Base-by-base conservation (phyloP, 805 yeast genomes). In the Dipodascopsis uninucleata region DNA sequence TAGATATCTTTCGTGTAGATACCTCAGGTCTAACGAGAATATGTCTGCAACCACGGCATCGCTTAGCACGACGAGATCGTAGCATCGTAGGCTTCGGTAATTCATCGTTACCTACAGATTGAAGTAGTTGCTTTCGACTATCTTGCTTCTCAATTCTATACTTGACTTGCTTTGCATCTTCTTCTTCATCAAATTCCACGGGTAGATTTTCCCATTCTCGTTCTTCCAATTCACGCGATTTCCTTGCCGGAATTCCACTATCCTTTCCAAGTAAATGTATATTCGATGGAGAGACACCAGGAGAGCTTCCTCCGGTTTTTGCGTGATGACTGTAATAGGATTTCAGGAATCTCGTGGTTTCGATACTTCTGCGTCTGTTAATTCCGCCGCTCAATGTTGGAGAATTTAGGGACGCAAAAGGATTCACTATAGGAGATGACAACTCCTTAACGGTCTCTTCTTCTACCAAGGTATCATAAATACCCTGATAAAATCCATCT, bases 1-100 rank as follows among this genome's bases (percentile, higher is more conserved):
- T 24, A 4, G 26, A 20, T 20, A 12, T 20, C 9, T 23, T 37
- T n/a, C 31, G 39, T 17, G 36, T n/a, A 14, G 47, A 43, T n/a
- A 47, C 34, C 7, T 58, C 65, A 0, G 70, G 71, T n/a, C 58
- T 53, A 4, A 58, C 59, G 14, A 66, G 57, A n/a, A 55, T 34
- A n/a, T 54, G 52, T 12, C 61, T 53, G 43, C 71, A 67, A 5
- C 57, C 63, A 14, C 53, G 49, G 49, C 71, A 67, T 20, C 50
- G 38, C 36, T 57, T 58, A 5, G 58, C 29, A 16, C 45, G 46
- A 31, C 63, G 58, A 3, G 64, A 56, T 5, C 63, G 53, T 17
- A 66, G 54, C 4, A 44, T 52, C 3, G 48, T 52, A 2, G 59
- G 54, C 9, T 32, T n/a, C 1, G 70, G 70, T 6, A 49, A 48